Conservation (phyloP, 495 filamentous ascomycete genomes). For the Delitschia confertaspora region DNA sequence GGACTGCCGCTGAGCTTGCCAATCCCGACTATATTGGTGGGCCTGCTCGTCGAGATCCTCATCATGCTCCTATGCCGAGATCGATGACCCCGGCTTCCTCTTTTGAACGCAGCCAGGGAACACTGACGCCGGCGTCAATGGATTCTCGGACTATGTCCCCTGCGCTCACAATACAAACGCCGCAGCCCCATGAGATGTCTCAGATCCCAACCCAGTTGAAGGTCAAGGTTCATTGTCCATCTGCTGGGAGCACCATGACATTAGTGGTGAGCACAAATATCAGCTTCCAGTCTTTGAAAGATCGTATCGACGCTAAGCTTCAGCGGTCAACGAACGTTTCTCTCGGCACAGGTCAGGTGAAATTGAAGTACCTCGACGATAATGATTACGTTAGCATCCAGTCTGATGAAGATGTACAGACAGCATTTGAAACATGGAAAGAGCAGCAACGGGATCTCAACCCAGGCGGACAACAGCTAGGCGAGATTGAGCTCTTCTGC, state of each 20-base stretch:
- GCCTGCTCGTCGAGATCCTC: conserved; percentile 17
- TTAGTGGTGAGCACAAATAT: conserved; percentile 91
- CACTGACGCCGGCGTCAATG: conserved; percentile 20
- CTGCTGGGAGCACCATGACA: conserved; percentile 69
- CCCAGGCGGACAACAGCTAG: conserved; percentile 54
- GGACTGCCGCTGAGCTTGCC: conserved; percentile 15
- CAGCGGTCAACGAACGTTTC: conserved; percentile 70
- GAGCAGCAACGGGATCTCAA: conserved; percentile 58
- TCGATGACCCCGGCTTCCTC: conserved; percentile 20
- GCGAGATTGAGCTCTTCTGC: conserved; percentile 77
- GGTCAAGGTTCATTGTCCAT: conserved; percentile 82
- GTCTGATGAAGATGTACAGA: conserved; percentile 88
- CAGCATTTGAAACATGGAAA: conserved; percentile 87
- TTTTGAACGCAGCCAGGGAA: conserved; percentile 25
- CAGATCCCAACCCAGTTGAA: conserved; percentile 62
- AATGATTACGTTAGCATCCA: conserved; percentile 90
- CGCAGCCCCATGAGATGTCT: conserved; percentile 3
- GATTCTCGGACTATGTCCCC: conserved; percentile 28
- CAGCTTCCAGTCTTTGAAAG: conserved; percentile 79
- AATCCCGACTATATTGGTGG: conserved; percentile 21
- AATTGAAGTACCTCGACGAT: conserved; percentile 83
- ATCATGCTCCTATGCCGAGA: conserved; percentile 13
- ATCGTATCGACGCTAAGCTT: conserved; percentile 95
- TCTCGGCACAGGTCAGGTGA: conserved; percentile 66
- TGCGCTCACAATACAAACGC: conserved; percentile 16